Evolutionary conservation across 805 yeast genomes (phyloP).

Genomic region (Hemisphaericaspora nanyangensis): DNA sequence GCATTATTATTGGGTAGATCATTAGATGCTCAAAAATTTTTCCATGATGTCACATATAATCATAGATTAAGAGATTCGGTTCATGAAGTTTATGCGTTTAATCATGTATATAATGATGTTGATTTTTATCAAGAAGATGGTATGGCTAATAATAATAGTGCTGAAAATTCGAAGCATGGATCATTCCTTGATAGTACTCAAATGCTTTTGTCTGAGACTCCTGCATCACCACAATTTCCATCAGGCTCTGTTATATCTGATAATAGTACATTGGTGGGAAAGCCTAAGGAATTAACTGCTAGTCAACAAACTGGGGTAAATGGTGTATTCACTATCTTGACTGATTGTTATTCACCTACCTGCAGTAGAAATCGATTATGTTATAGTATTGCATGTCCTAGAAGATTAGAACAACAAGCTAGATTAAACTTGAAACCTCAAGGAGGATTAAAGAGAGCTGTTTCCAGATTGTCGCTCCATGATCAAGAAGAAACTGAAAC

Average conservation of each 20-base stretch:
- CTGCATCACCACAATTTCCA: background rate
- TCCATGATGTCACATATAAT: constrained; percentile 94
- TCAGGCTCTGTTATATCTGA: background rate
- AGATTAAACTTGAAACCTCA: constrained; percentile 83
- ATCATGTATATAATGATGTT: constrained; percentile 48
- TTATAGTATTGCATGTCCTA: constrained; percentile 94
- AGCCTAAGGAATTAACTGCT: constrained; percentile 8
- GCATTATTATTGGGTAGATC: constrained; percentile 89
- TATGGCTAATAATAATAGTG: constrained; percentile 12
- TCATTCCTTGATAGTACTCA: constrained; percentile 19
- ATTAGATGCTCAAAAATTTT: constrained; percentile 87
- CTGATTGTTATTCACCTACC: constrained; percentile 96
- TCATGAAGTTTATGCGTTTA: constrained; percentile 83
- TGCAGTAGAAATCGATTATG: constrained; percentile 86
- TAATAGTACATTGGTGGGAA: background rate
- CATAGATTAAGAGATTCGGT: constrained; percentile 87
- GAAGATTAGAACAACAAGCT: constrained; percentile 93
- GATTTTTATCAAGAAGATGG: constrained; percentile 36
- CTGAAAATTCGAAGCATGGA: constrained; percentile 25
- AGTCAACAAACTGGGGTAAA: constrained; percentile 48
- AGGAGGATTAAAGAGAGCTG: constrained; percentile 78
- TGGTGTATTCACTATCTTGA: constrained; percentile 88
- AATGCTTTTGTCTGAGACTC: background rate
- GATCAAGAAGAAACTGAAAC: constrained; percentile 74
- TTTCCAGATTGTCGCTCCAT: constrained; percentile 60